These are phyloP conservation scores for Polytrichum commune DNA, from an alignment of 225 moss, liverwort and hornwort species.

Conservation along the genomic window DNA sequence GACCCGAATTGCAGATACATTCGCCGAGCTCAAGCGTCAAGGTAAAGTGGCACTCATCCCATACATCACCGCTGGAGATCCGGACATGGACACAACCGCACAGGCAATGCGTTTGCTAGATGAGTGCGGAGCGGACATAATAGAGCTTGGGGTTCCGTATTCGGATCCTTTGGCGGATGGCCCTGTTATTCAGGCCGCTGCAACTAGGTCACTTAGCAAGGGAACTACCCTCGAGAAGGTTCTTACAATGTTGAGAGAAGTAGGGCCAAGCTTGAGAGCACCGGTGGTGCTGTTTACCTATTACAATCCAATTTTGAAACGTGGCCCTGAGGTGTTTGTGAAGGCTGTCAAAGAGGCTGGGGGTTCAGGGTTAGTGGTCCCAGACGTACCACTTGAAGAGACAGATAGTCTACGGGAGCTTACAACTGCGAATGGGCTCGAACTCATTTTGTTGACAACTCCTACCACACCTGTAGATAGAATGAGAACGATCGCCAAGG, in stretches of 20 bases:
- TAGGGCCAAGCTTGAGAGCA: slow-evolving; percentile 56
- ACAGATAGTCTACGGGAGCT: slow-evolving; percentile 50
- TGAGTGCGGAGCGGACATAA: slow-evolving; percentile 56
- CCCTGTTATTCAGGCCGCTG: slow-evolving; percentile 88
- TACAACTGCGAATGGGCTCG: slow-evolving; percentile 49
- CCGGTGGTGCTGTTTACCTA: slow-evolving; percentile 80
- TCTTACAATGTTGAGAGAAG: slow-evolving; percentile 72
- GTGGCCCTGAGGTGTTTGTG: slow-evolving; percentile 57
- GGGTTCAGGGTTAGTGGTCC: slow-evolving; percentile 76
- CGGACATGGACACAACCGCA: slow-evolving; percentile 69
- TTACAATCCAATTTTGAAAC: slow-evolving; percentile 77
- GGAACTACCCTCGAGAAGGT: slow-evolving; percentile 85
- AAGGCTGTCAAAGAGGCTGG: slow-evolving; percentile 68
- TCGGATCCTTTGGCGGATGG: slow-evolving; percentile 88
- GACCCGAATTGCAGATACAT: slow-evolving; percentile 32
- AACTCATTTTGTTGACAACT: slow-evolving; percentile 67
- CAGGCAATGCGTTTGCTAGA: slow-evolving; percentile 65
- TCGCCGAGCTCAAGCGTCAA: slow-evolving; percentile 32
- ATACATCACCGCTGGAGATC: slow-evolving; percentile 83
- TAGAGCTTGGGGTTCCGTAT: slow-evolving; percentile 83
- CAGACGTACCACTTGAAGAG: slow-evolving; percentile 83
- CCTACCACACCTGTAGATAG: slow-evolving; percentile 72
- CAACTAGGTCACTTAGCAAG: slow-evolving; percentile 54
- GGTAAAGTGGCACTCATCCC: slow-evolving; percentile 74
- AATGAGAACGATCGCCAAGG: slow-evolving; percentile 57